Evolutionary conservation across 805 yeast species (phyloP).

Genomic region (Pichia exigua): DNA sequence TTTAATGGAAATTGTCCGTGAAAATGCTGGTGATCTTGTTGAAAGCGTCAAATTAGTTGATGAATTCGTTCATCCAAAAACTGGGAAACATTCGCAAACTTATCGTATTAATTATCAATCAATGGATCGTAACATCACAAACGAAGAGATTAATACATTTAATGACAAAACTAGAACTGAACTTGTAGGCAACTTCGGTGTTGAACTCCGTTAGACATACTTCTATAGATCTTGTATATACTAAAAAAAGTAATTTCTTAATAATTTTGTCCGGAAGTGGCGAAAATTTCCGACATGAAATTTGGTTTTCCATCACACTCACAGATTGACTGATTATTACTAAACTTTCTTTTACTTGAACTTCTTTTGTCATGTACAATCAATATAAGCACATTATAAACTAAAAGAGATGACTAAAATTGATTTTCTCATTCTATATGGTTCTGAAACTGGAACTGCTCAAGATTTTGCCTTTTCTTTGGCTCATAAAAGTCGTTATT

Average conservation of each 20-base stretch:
- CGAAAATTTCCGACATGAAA: not conserved
- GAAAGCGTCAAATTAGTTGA: slow-evolving; percentile 80
- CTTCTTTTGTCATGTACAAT: not conserved
- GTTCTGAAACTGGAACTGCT: slow-evolving; percentile 90
- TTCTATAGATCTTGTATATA: slow-evolving; percentile 1
- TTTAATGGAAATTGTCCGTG: slow-evolving; percentile 86
- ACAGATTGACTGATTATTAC: not conserved
- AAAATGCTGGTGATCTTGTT: slow-evolving; percentile 76
- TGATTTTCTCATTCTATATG: slow-evolving; percentile 50
- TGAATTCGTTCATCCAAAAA: slow-evolving; percentile 79
- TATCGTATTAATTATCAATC: slow-evolving; percentile 90
- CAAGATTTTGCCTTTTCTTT: slow-evolving; percentile 73
- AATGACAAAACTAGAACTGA: slow-evolving; percentile 58
- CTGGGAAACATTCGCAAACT: slow-evolving; percentile 69
- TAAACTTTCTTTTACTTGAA: not conserved
- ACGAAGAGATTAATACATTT: slow-evolving; percentile 69
- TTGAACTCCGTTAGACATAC: slow-evolving; percentile 40
- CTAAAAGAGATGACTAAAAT: not conserved
- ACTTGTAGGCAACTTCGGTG: slow-evolving; percentile 44
- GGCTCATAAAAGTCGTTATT: slow-evolving; percentile 45
- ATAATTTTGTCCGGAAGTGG: not conserved
- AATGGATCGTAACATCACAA: slow-evolving; percentile 88
- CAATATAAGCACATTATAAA: not conserved
- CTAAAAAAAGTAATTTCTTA: not conserved
- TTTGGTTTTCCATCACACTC: too few relatives aligned